These are phyloP conservation scores for Achlya hypogyna DNA, from an alignment of 352 stramenopile genomes.

Conservation along the genomic window DNA sequence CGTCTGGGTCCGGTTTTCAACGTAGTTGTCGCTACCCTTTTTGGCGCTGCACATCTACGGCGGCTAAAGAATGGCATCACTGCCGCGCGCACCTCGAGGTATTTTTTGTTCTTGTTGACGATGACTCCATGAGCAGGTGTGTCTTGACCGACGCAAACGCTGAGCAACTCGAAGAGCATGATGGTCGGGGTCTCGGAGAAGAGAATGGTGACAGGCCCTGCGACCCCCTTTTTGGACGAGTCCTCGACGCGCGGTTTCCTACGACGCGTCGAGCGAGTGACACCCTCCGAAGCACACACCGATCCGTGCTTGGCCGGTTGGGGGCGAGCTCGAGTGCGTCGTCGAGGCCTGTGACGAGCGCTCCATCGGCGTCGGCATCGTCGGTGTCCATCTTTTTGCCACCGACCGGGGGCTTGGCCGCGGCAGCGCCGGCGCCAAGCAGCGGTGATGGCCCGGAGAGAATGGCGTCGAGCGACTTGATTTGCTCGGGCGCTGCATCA, in stretches of 20 bases:
- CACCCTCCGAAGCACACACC: background rate
- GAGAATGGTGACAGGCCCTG: slow-evolving; percentile 34
- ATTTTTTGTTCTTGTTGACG: slow-evolving; percentile 48
- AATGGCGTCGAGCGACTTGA: slow-evolving; percentile 1
- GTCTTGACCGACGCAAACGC: slow-evolving; percentile 57
- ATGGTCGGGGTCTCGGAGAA: slow-evolving; percentile 51
- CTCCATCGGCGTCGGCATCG: slow-evolving; percentile 13
- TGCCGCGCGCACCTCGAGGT: slow-evolving; percentile 25
- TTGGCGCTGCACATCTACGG: slow-evolving; percentile 45
- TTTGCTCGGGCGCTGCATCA: background rate
- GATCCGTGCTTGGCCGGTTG: background rate
- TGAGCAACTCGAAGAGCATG: slow-evolving; percentile 54
- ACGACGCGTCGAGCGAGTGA: background rate
- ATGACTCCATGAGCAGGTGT: slow-evolving; percentile 35
- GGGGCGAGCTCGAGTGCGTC: background rate
- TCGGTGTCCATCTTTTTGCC: slow-evolving; percentile 1
- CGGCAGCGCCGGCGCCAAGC: background rate
- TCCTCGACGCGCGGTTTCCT: background rate
- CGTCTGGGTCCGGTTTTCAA: slow-evolving; percentile 54
- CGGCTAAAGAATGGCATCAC: background rate
- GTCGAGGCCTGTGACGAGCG: background rate
- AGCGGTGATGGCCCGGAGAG: background rate
- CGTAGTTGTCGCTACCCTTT: slow-evolving; percentile 69
- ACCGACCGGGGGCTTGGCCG: background rate
- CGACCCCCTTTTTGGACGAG: background rate